Evolutionary conservation across 108 stramenopile species (phyloP), one percentile per base, ranked within the genome.

Genomic region (Cyclotella choctawhatcheeana): DNA sequence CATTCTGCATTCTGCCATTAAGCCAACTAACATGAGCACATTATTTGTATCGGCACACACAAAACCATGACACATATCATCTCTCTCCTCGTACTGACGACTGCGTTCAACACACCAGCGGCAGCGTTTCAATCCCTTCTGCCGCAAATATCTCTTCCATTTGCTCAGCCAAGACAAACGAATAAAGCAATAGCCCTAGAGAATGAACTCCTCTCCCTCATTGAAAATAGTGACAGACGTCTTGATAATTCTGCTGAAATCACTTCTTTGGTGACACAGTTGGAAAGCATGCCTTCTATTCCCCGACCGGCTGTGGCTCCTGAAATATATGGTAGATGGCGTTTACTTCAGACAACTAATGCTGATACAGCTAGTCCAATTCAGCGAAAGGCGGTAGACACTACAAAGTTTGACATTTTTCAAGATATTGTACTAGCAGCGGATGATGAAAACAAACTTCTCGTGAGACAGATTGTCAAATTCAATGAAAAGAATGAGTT

Each of bases 371-470:
- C 90, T 7, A 81, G 78, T 45, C 93, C 93, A 0, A 94, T 94
- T 29, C 93, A 94, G 68, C 67, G 93, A 20, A 94, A 89, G 70
- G 93, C 93, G 2, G 93, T 94, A 0, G 88, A 90, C 78, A 77
- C 93, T 0, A 71, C 82, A 29, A 83, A 74, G 27, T 94, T 90
- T 65, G 81, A 88, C 4, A 94, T 94, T 45, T 94, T 88, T 67
- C 93, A 94, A 71, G 89, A 94, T 67, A 92, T 94, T 56, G 50
- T 89, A 12, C 45, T 91, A 13, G 35, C 63, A 22, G 74, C 33
- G 3, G 59, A 20, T 5, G 79, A 74, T 31, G 69, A 81, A 12
- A 54, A 62, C 12, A 75, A 81, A 31, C 55, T 94, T 58, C 24
- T 91, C 17, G 93, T 94, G 10, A 76, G 80, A 33, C 93, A 94